phyloP scores from a whole-genome alignment of 78 protist genomes.

The Isochrysis galbana region DNA sequence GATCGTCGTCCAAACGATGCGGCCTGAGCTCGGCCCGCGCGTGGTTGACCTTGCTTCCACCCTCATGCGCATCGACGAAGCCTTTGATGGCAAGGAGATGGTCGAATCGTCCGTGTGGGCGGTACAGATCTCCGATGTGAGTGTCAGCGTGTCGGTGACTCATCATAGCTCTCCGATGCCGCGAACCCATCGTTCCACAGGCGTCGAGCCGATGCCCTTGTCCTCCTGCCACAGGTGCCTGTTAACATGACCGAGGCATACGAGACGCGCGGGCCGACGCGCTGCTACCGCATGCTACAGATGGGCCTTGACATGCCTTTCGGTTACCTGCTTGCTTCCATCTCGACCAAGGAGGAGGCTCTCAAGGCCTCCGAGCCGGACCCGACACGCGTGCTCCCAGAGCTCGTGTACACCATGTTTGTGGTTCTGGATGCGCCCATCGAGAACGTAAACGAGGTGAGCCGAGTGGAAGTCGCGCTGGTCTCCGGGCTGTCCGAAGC shows the following conservation, averaged over 20 bases:
- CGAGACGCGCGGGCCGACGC: not conserved
- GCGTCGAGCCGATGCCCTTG: no score
- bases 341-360: not conserved
- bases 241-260: constrained; percentile 28
- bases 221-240: no score
- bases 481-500: no score
- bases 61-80: not conserved
- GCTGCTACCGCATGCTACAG: constrained; percentile 28
- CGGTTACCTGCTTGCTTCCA: not conserved
- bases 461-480: not conserved
- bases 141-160: no score
- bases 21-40: constrained; percentile 14
- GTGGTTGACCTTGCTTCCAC: not conserved
- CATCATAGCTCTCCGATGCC: no score
- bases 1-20: constrained; percentile 1
- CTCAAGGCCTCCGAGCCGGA: not conserved
- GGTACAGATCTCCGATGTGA: not conserved
- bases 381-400: not conserved
- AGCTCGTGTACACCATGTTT: constrained; percentile 28
- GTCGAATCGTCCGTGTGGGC: not conserved
- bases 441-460: not conserved
- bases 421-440: not conserved
- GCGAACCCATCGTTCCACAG: no score
- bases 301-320: constrained; percentile 12
- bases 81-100: not conserved